Evolutionary conservation across 2,329 filamentous ascomycete genomes (phyloP).

Genomic region (Calonectria fujianensis): DNA sequence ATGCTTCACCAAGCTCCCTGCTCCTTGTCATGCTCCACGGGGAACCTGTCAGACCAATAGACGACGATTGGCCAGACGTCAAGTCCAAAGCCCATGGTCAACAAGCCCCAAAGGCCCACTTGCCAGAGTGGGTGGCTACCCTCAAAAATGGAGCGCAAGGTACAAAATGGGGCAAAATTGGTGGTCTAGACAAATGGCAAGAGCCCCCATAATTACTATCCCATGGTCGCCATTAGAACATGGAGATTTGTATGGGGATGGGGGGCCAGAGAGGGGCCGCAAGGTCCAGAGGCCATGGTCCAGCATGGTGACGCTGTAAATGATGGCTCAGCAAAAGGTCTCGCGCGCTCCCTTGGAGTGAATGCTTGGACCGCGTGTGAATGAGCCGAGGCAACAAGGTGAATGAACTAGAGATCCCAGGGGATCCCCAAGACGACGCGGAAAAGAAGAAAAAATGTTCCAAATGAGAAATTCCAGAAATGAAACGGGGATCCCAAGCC

Average conservation of each 20-base stretch:
- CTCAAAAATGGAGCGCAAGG: slow-evolving; percentile 15
- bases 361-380: slow-evolving; percentile 6
- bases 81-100: slow-evolving; percentile 33
- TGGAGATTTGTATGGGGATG: slow-evolving; percentile 22
- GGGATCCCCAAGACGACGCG: slow-evolving; percentile 5
- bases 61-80: slow-evolving; percentile 36
- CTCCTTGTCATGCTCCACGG: slow-evolving; percentile 30
- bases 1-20: slow-evolving; percentile 32
- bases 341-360: not conserved
- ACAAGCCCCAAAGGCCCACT: slow-evolving; percentile 19
- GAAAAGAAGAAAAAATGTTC: slow-evolving; percentile 19
- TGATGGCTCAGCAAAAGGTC: slow-evolving; percentile 11
- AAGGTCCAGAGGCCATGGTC: slow-evolving; percentile 10
- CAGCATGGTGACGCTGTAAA: not conserved
- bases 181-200: slow-evolving; percentile 17
- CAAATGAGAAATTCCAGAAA: slow-evolving; percentile 28
- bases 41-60: slow-evolving; percentile 41
- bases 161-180: slow-evolving; percentile 27
- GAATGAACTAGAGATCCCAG: not conserved
- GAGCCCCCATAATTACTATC: slow-evolving; percentile 28
- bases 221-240: slow-evolving; percentile 17
- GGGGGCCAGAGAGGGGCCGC: slow-evolving; percentile 12
- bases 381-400: not conserved
- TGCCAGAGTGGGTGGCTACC: slow-evolving; percentile 14
- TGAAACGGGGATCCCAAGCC: slow-evolving; percentile 27